These are phyloP conservation scores for Kurtzmaniella fragi DNA, from an alignment of 805 yeast genomes.

Conservation along the genomic window DNA sequence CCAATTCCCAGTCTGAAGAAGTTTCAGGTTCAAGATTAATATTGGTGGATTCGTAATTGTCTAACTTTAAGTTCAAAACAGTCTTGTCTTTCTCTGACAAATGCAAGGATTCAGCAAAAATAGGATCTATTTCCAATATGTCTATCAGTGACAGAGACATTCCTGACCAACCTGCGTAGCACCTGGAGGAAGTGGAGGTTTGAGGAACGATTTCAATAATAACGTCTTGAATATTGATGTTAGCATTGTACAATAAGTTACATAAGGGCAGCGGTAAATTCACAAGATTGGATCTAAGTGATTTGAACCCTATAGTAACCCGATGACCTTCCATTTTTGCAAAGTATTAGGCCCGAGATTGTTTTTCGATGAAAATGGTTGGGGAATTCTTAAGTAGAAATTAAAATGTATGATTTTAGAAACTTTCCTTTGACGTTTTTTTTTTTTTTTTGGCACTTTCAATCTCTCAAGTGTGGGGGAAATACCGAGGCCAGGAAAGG, in stretches of 20 bases:
- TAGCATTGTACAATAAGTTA: slow-evolving; percentile 43
- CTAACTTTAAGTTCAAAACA: slow-evolving; percentile 42
- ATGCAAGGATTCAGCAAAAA: slow-evolving; percentile 50
- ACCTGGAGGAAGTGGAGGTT: slow-evolving; percentile 11
- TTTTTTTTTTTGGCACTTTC: neutral
- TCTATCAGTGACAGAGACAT: slow-evolving; percentile 30
- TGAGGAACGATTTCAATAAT: slow-evolving; percentile 41
- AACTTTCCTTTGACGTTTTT: neutral
- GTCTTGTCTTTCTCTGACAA: slow-evolving; percentile 38
- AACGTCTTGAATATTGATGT: slow-evolving; percentile 54
- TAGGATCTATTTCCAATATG: slow-evolving; percentile 60
- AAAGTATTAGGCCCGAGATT: neutral
- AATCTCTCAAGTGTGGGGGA: too few species aligned
- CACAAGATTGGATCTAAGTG: slow-evolving; percentile 45
- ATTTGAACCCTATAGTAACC: slow-evolving; percentile 23
- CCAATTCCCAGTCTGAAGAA: slow-evolving; percentile 83
- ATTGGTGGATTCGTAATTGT: slow-evolving; percentile 48
- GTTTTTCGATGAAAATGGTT: neutral
- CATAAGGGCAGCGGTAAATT: slow-evolving; percentile 49
- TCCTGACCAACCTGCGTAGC: slow-evolving; percentile 67
- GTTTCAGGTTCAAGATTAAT: slow-evolving; percentile 76
- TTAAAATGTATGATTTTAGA: too few species aligned
- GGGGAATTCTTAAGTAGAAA: too few species aligned
- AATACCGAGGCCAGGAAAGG: too few species aligned
- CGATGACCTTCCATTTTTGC: slow-evolving; percentile 31